A percentile compares a stretch with the other conserved stretches of the same genome.
These are phyloP conservation scores for Holtermanniella nyarrowii DNA, from an alignment of 768 basidiomycete species.

Conservation along the genomic window DNA sequence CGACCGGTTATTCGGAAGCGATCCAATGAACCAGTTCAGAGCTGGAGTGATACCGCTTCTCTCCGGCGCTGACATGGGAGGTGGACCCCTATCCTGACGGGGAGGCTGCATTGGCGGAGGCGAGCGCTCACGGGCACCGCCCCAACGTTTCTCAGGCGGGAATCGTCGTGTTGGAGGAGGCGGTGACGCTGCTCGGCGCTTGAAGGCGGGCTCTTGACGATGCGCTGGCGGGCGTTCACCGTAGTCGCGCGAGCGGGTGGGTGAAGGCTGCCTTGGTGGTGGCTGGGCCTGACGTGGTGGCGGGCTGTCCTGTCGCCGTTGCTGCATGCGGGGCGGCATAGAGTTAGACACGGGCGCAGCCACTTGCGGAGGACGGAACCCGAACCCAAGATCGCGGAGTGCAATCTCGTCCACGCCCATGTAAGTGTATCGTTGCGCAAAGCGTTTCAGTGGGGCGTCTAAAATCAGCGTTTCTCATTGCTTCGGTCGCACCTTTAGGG, in stretches of 20 bases:
- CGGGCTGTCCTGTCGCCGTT: slow-evolving; percentile 4
- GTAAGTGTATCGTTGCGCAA: slow-evolving; percentile 77
- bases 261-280: slow-evolving; percentile 31
- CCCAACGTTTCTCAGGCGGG: slow-evolving; percentile 10
- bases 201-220: slow-evolving; percentile 10
- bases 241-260: slow-evolving; percentile 9
- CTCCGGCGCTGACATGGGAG: slow-evolving; percentile 35
- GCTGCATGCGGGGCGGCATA: slow-evolving; percentile 5
- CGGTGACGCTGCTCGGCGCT: slow-evolving; percentile 3
- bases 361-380: slow-evolving; percentile 41
- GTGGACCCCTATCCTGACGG: slow-evolving; percentile 9
- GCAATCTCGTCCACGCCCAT: slow-evolving; percentile 80
- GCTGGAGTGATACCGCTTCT: slow-evolving; percentile 43
- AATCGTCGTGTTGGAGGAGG: slow-evolving; percentile 15
- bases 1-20: slow-evolving; percentile 57
- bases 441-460: slow-evolving; percentile 79
- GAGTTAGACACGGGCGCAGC: slow-evolving; percentile 8
- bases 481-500: slow-evolving; percentile 78
- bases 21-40: slow-evolving; percentile 72
- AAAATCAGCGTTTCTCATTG: neutral
- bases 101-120: neutral
- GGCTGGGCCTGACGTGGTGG: slow-evolving; percentile 5
- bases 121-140: neutral
- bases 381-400: slow-evolving; percentile 74
- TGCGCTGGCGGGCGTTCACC: slow-evolving; percentile 6